These are phyloP conservation scores for Hirschioporus abietinus DNA, from an alignment of 768 basidiomycete species.

Conservation along the genomic window DNA sequence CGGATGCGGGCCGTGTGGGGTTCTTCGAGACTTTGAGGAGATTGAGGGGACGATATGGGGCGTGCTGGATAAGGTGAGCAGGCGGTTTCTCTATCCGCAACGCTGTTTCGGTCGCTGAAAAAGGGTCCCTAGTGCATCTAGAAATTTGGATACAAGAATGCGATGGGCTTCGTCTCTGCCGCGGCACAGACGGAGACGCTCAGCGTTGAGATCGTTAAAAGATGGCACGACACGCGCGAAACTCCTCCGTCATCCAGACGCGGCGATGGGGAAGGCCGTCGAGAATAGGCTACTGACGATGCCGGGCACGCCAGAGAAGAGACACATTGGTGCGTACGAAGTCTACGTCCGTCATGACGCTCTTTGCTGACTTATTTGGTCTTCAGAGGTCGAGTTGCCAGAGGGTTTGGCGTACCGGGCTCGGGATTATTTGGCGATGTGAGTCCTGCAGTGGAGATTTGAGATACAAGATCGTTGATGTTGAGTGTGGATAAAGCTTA, in stretches of 20 bases:
- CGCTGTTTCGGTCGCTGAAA: neutral
- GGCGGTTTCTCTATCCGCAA: too few relatives aligned
- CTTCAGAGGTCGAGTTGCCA: slow-evolving; percentile 35
- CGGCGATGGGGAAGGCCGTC: slow-evolving; percentile 32
- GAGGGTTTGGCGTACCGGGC: slow-evolving; percentile 32
- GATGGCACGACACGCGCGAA: slow-evolving; percentile 27
- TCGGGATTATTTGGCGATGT: slow-evolving; percentile 46
- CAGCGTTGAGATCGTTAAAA: slow-evolving; percentile 26
- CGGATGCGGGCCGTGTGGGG: too few relatives aligned
- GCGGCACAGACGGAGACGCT: slow-evolving; percentile 9
- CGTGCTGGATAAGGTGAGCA: too few relatives aligned
- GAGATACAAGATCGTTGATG: slow-evolving; percentile 33
- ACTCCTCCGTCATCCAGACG: slow-evolving; percentile 32
- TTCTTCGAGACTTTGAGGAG: too few relatives aligned
- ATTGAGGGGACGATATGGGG: too few relatives aligned
- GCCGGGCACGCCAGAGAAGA: slow-evolving; percentile 32
- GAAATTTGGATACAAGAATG: neutral
- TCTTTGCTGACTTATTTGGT: too few relatives aligned
- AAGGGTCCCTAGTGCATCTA: neutral
- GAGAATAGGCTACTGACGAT: slow-evolving; percentile 35
- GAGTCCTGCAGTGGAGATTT: slow-evolving; percentile 14
- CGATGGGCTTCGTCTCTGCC: neutral
- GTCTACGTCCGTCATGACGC: too few relatives aligned
- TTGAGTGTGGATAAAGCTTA: too few relatives aligned
- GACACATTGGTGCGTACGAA: slow-evolving; percentile 33